Evolutionary conservation across 257 asterid genomes (phyloP), one percentile per base, ranked within the genome.

Genomic region (Knoxia roxburghii): DNA sequence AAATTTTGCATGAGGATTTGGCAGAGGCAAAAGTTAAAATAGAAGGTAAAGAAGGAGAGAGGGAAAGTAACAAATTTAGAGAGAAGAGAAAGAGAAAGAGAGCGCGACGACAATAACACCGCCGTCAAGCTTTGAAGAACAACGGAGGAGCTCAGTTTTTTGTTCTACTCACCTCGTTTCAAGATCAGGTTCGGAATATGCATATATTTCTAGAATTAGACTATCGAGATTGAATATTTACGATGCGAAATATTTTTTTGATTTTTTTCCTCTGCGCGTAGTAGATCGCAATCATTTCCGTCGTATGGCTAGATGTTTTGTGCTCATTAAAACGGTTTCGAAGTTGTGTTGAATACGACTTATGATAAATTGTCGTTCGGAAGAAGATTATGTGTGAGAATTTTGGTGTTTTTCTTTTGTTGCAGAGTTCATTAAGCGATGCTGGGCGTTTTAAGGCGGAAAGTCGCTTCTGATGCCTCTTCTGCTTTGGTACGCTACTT

Each of bases 381-480:
- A 3, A 2, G 27, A 41, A 2, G 27, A 41, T 48, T 0, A 23
- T 17, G 58, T 39, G 21, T 57, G 18, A 43, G 21, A 17, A 55
- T 51, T 70, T 54, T 49, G 26, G 17, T 45, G 37, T 41, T 68
- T 67, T 70, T 27, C 62, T 57, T 27, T 55, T 64, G 56, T 14
- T 20, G 32, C 81, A 84, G 86, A 37, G 37, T 30, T 74, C 62
- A 62, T 65, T 65, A 74, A 75, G 85, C 72, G 83, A 93, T 93
- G 98, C 74, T 93, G 80, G 91, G 96, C 56, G 89, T 79, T 82
- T 54, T 90, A 74, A 84, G 98, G 88, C 96, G 97, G 65, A 89
- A 81, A 74, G 87, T 87, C 59, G 77, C 90, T 68, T 83, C 87
- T 55, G 78, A 88, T 82, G 87, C 88, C 49, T 72, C 95, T 56